Evolutionary conservation across 257 asterid species (phyloP).

Genomic region (Solanum ossicruentum): DNA sequence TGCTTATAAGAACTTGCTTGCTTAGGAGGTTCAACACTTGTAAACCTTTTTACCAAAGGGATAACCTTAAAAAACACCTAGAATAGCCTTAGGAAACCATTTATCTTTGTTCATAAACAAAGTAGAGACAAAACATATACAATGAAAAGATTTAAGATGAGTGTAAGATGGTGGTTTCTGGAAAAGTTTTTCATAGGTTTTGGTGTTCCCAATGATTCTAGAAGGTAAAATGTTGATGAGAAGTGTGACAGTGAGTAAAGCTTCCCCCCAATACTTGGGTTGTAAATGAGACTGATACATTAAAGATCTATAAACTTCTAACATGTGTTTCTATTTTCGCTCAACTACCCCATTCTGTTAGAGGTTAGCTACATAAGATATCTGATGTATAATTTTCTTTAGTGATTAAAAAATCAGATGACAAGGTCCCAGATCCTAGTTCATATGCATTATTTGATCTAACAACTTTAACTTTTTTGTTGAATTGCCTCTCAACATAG

Average conservation of each 20-base stretch:
- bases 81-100: neutral
- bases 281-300: neutral
- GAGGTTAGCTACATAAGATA: neutral
- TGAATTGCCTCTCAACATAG: neutral
- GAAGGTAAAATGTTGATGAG: neutral
- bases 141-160: neutral
- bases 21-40: neutral
- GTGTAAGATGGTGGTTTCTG: neutral
- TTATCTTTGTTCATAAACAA: neutral
- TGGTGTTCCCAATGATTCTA: no score
- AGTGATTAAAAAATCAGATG: no score
- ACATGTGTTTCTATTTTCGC: no score
- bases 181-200: neutral
- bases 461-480: no score
- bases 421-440: neutral
- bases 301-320: neutral
- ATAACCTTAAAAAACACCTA: neutral
- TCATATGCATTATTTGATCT: neutral
- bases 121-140: neutral
- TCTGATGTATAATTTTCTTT: no score
- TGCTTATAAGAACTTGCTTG: neutral
- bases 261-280: neutral
- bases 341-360: neutral
- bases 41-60: neutral
- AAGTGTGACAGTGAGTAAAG: neutral